phyloP scores from a whole-genome alignment of 805 yeast genomes.

The Lipomyces yamanashiensis region DNA sequence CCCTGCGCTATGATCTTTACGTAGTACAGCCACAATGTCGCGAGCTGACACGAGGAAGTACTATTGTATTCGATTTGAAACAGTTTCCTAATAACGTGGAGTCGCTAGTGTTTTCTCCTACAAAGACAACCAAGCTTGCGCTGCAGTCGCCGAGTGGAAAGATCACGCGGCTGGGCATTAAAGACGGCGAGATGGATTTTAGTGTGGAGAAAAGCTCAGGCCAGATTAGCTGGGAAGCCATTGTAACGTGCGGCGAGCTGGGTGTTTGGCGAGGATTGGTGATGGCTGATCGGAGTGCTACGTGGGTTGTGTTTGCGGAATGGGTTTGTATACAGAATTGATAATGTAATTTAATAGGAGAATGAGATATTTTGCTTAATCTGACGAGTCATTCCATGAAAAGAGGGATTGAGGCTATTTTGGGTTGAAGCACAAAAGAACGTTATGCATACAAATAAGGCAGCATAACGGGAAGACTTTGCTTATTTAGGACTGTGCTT shows the following conservation, averaged over 20 bases:
- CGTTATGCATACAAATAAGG: conserved; percentile 2
- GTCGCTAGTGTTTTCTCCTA: conserved; percentile 22
- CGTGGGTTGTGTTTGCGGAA: conserved; percentile 60
- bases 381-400: not conserved
- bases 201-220: conserved; percentile 24
- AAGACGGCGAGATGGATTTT: conserved; percentile 52
- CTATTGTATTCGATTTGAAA: conserved; percentile 66
- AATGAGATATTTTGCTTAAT: no score
- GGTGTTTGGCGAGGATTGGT: conserved; percentile 88
- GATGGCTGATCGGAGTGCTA: conserved; percentile 57
- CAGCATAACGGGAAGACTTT: conserved; percentile 16
- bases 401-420: not conserved
- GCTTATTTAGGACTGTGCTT: not conserved
- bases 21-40: conserved; percentile 83
- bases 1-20: conserved; percentile 75
- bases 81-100: conserved; percentile 56
- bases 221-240: conserved; percentile 56
- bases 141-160: conserved; percentile 87
- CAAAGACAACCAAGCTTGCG: conserved; percentile 56
- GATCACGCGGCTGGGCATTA: conserved; percentile 56
- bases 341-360: not conserved
- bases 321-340: conserved; percentile 63
- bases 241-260: conserved; percentile 64
- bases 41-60: conserved; percentile 58
- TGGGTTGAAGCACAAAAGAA: not conserved